A percentile compares a stretch with the other conserved stretches of the same genome.
phyloP scores from a whole-genome alignment of 192 early-diverging fungal species.

The Backusella tuberculispora region DNA sequence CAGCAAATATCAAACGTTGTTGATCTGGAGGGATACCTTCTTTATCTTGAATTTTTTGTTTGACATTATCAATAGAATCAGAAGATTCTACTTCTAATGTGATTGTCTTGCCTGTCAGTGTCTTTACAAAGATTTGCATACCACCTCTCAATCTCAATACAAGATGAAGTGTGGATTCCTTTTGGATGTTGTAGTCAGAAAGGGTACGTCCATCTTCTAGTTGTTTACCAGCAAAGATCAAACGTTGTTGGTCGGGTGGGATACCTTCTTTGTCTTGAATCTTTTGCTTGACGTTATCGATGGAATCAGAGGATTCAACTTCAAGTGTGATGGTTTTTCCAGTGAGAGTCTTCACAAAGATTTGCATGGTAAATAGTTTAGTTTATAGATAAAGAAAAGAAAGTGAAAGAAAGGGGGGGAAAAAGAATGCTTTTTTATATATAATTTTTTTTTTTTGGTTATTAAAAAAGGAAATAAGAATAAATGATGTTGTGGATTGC shows the following conservation, averaged over 20 bases:
- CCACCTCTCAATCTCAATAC: constrained; percentile 70
- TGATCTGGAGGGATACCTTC: constrained; percentile 87
- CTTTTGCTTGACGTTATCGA: constrained; percentile 86
- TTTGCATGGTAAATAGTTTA: constrained; percentile 58
- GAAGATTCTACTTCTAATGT: constrained; percentile 91
- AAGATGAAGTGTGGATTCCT: constrained; percentile 69
- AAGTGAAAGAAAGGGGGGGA: neutral
- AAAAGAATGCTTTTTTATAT: neutral
- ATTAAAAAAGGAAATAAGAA: neutral
- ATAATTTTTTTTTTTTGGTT: neutral
- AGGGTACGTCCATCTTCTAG: constrained; percentile 70
- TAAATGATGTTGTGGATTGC: neutral
- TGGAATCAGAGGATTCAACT: constrained; percentile 76
- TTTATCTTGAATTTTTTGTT: constrained; percentile 56
- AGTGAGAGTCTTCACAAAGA: constrained; percentile 87
- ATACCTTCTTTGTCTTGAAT: constrained; percentile 97
- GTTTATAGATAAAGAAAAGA: constrained; percentile 29
- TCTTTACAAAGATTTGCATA: constrained; percentile 91
- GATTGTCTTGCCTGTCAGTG: constrained; percentile 85
- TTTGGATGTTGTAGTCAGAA: constrained; percentile 72
- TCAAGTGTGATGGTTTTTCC: constrained; percentile 98
- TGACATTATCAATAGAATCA: constrained; percentile 93
- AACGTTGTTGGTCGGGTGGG: constrained; percentile 79
- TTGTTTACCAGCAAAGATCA: constrained; percentile 79
- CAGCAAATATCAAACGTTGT: constrained; percentile 78